Conservation (phyloP, 2,329 filamentous ascomycete species). For the Lasiodiplodia sp. region DNA sequence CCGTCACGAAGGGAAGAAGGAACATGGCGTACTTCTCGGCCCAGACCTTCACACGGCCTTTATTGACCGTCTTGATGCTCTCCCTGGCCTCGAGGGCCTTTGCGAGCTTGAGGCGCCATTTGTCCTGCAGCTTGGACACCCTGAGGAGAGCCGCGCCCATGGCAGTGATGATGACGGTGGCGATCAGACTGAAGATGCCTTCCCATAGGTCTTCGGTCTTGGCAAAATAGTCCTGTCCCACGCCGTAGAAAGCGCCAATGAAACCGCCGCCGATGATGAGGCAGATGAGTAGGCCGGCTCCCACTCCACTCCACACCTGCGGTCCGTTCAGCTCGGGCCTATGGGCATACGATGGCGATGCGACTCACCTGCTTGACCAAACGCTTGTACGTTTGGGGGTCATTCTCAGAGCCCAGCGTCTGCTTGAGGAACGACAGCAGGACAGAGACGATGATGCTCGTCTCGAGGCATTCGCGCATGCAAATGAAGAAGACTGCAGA, state of each 20-base stretch:
- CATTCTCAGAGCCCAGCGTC: constrained; percentile 71
- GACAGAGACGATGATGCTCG: constrained; percentile 85
- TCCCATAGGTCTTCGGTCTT: constrained; percentile 80
- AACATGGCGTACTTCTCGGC: constrained; percentile 86
- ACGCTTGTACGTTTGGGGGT: constrained; percentile 70
- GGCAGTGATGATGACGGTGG: constrained; percentile 79
- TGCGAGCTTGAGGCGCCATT: constrained; percentile 85
- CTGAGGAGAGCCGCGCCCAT: constrained; percentile 83
- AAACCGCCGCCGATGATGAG: constrained; percentile 69
- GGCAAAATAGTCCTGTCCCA: constrained; percentile 72
- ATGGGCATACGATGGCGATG: background rate
- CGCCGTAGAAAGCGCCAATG: constrained; percentile 76
- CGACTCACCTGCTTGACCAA: constrained; percentile 67
- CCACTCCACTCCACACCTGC: constrained; percentile 73
- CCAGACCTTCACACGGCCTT: constrained; percentile 65
- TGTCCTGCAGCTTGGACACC: constrained; percentile 82
- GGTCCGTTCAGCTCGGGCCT: background rate
- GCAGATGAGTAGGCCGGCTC: constrained; percentile 68
- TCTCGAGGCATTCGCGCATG: constrained; percentile 85
- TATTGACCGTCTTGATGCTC: constrained; percentile 45
- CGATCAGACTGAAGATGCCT: constrained; percentile 77
- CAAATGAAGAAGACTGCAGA: constrained; percentile 81
- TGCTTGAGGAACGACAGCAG: constrained; percentile 86
- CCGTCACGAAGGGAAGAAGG: constrained; percentile 82
- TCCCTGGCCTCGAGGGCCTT: constrained; percentile 69